phyloP scores from a whole-genome alignment of 768 basidiomycete species.

The Filobasidium wieringae region DNA sequence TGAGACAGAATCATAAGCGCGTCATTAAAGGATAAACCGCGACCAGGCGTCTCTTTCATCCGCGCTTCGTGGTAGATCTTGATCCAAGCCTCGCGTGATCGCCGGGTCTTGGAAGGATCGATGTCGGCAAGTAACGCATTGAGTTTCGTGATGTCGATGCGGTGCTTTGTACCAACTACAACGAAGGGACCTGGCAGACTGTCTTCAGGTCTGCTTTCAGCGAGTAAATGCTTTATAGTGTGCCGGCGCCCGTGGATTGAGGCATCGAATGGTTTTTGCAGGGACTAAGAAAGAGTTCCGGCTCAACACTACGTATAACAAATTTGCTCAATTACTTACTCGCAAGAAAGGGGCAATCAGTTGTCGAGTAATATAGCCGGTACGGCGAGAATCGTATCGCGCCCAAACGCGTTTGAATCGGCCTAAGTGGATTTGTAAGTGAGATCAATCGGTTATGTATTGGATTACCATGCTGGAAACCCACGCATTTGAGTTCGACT shows the following conservation, averaged over 20 bases:
- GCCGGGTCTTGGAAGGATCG: conserved; percentile 53
- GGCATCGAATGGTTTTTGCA: conserved; percentile 79
- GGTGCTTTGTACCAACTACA: conserved; percentile 22
- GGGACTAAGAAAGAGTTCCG: conserved; percentile 45
- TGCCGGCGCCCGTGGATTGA: conserved; percentile 66
- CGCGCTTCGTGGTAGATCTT: conserved; percentile 77
- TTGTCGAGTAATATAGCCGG: conserved; percentile 60
- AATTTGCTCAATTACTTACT: conserved; percentile 46
- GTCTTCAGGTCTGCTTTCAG: conserved; percentile 40
- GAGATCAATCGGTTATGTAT: not conserved
- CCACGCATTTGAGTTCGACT: conserved; percentile 69
- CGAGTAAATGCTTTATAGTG: conserved; percentile 52
- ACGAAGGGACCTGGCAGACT: conserved; percentile 20
- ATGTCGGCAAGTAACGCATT: conserved; percentile 51
- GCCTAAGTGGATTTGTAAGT: conserved; percentile 17
- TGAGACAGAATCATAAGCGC: conserved; percentile 82
- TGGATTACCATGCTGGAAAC: conserved; percentile 4
- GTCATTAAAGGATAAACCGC: conserved; percentile 78
- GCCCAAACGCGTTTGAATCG: conserved; percentile 92
- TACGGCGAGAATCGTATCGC: conserved; percentile 63
- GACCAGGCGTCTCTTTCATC: conserved; percentile 56
- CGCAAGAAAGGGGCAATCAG: conserved; percentile 68
- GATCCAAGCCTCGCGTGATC: conserved; percentile 58
- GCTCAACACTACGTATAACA: not conserved
- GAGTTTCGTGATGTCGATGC: conserved; percentile 56